Conservation (phyloP, 2,329 filamentous ascomycete species). For the Elsinoe batatas region DNA sequence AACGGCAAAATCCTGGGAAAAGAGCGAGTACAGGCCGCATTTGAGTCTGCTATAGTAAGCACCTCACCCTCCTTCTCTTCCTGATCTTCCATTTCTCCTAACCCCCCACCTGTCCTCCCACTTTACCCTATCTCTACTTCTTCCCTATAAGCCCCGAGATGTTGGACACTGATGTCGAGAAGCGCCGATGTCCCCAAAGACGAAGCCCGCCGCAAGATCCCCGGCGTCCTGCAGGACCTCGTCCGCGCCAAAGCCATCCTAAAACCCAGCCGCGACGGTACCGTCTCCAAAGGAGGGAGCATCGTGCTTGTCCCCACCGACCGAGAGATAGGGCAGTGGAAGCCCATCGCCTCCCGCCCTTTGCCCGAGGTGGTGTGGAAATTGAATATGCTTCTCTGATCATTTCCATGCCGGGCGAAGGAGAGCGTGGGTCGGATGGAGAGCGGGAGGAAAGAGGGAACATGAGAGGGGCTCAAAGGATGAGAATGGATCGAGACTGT, state of each 20-base stretch:
- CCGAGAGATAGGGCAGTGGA: conserved; percentile 30
- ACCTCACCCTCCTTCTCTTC: neutral
- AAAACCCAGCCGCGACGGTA: conserved; percentile 18
- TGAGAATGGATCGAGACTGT: neutral
- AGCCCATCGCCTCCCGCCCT: conserved; percentile 25
- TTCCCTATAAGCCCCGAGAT: no score
- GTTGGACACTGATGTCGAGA: no score
- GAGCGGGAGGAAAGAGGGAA: neutral
- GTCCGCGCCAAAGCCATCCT: conserved; percentile 18
- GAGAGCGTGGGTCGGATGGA: neutral
- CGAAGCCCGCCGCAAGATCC: conserved; percentile 18
- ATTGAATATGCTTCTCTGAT: conserved; percentile 9
- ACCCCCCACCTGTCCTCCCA: no score
- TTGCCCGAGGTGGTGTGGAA: conserved; percentile 17
- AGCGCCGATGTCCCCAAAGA: conserved; percentile 16
- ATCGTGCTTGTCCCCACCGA: conserved; percentile 34
- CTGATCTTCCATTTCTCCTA: no score
- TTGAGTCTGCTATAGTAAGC: conserved; percentile 35
- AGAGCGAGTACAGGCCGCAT: conserved; percentile 30
- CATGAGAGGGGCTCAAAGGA: neutral
- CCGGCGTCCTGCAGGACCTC: conserved; percentile 20
- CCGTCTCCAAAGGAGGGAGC: conserved; percentile 23
- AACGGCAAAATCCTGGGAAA: conserved; percentile 24
- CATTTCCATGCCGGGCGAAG: neutral
- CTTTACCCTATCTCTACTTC: neutral